Conservation (phyloP, 257 asterid genomes). For the Salvia hispanica region DNA sequence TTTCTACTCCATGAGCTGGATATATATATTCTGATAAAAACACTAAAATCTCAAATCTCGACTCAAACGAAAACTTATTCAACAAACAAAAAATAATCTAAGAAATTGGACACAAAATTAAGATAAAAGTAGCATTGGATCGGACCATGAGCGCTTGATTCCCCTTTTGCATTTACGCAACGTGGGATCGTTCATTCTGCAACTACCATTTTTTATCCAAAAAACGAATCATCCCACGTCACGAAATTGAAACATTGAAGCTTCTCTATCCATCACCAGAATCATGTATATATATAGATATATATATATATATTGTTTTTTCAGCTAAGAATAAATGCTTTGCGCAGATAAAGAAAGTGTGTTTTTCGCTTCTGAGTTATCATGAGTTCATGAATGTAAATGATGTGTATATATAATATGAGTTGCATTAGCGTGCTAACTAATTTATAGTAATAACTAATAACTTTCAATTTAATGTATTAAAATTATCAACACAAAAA, state of each 20-base stretch:
- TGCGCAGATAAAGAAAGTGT: too few species aligned
- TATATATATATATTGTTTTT: too few species aligned
- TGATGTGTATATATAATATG: constrained; percentile 1
- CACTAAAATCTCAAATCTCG: not conserved
- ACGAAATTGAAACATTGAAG: constrained; percentile 11
- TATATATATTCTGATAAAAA: too few species aligned
- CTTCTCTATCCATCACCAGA: constrained; percentile 32
- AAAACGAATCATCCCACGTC: constrained; percentile 26
- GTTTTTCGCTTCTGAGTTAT: not conserved
- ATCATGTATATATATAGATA: too few species aligned
- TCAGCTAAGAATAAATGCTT: too few species aligned
- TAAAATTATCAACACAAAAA: too few species aligned
- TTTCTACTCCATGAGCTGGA: not conserved
- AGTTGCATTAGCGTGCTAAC: too few species aligned
- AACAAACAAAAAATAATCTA: not conserved
- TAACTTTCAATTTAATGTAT: too few species aligned
- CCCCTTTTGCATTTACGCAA: constrained; percentile 41
- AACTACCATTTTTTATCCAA: not conserved
- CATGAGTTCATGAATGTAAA: not conserved
- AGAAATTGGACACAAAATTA: not conserved
- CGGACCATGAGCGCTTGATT: constrained; percentile 66
- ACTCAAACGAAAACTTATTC: not conserved
- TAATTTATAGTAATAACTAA: too few species aligned
- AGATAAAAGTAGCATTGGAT: constrained; percentile 16
- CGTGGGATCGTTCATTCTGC: not conserved